Conservation (phyloP, 768 basidiomycete species). For the Glaciozyma martinii region DNA sequence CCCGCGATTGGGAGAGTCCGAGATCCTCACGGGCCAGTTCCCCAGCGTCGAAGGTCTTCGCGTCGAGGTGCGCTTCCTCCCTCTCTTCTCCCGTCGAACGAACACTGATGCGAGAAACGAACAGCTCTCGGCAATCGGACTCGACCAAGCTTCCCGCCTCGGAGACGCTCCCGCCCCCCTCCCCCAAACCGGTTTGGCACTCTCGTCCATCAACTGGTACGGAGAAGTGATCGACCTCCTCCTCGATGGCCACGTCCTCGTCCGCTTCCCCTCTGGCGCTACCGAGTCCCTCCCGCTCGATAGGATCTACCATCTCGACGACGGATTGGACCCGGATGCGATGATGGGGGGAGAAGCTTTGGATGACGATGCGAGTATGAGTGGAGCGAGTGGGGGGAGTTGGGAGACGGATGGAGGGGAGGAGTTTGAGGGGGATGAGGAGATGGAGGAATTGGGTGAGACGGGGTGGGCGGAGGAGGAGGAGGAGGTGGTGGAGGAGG, state of each 20-base stretch:
- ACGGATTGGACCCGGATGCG: constrained; percentile 70
- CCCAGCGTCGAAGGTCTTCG: constrained; percentile 14
- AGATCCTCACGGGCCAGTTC: constrained; percentile 47
- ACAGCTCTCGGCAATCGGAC: constrained; percentile 25
- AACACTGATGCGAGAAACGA: constrained; percentile 46
- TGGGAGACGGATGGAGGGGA: constrained; percentile 30
- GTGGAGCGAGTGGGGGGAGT: constrained; percentile 11
- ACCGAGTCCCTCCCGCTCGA: constrained; percentile 52
- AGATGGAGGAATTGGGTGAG: background rate
- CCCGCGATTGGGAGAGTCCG: constrained; percentile 75
- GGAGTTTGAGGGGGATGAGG: constrained; percentile 2
- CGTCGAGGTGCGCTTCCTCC: constrained; percentile 6
- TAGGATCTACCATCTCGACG: constrained; percentile 65
- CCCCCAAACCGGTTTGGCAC: background rate
- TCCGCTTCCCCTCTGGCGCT: constrained; percentile 46
- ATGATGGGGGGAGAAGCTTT: constrained; percentile 45
- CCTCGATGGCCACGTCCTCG: constrained; percentile 47
- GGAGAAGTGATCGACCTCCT: constrained; percentile 61
- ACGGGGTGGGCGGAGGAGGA: constrained; percentile 1
- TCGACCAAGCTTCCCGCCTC: constrained; percentile 12
- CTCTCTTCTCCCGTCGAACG: background rate
- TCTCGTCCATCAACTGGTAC: constrained; percentile 55
- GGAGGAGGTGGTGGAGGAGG: constrained; percentile 8
- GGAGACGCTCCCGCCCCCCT: constrained; percentile 1
- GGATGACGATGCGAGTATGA: constrained; percentile 3